Conservation (phyloP, 768 basidiomycete genomes). For the Suillus americanus region DNA sequence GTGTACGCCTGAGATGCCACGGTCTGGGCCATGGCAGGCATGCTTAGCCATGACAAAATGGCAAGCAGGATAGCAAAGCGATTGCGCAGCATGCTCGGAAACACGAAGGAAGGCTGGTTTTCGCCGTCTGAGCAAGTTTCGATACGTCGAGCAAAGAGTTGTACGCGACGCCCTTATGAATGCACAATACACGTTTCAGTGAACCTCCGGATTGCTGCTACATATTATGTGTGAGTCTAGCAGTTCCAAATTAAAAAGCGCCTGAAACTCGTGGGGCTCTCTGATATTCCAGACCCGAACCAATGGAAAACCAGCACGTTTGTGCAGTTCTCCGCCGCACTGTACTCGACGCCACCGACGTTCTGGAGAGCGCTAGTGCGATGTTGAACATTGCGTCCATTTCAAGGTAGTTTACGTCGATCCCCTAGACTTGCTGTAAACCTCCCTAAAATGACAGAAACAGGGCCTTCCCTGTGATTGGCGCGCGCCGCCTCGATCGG, state of each 20-base stretch:
- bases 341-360: background rate
- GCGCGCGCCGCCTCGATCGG: background rate
- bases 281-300: background rate
- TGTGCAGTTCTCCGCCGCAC: background rate
- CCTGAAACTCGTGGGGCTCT: background rate
- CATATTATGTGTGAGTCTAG: background rate
- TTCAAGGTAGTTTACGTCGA: background rate
- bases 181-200: background rate
- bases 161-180: background rate
- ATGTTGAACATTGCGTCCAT: too few species aligned
- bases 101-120: background rate
- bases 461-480: background rate
- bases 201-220: too few species aligned
- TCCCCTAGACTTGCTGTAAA: background rate
- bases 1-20: slow-evolving; percentile 27
- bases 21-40: slow-evolving; percentile 19
- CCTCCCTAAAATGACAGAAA: background rate
- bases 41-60: slow-evolving; percentile 1
- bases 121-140: background rate
- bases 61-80: slow-evolving; percentile 6
- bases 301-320: background rate
- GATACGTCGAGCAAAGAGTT: background rate
- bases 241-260: background rate
- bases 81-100: background rate
- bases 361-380: background rate